Conservation (phyloP, 176 grass and related monocot species). For the Elymus sibiricus region DNA sequence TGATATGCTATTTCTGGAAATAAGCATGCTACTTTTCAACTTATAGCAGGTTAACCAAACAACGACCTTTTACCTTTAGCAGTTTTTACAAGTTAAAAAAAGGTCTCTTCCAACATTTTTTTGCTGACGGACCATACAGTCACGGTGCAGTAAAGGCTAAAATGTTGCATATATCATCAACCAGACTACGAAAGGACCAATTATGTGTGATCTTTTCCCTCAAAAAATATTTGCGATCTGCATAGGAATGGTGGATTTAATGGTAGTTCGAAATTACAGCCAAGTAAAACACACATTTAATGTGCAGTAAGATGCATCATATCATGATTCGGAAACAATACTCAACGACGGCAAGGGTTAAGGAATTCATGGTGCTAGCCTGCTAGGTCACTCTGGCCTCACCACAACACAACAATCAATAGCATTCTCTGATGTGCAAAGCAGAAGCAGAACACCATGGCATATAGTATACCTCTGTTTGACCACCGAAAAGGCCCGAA, state of each 20-base stretch:
- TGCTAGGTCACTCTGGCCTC: background rate
- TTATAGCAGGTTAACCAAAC: background rate
- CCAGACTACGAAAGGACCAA: background rate
- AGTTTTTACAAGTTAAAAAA: background rate
- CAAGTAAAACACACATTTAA: background rate
- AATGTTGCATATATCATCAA: background rate
- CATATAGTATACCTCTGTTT: slow-evolving; percentile 44
- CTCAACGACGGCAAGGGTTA: background rate
- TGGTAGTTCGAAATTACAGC: background rate
- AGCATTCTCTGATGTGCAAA: background rate
- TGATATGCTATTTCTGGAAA: background rate
- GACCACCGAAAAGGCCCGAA: slow-evolving; percentile 36
- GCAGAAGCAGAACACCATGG: background rate
- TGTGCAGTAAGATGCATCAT: background rate
- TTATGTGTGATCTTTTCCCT: too few relatives aligned
- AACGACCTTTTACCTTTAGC: background rate
- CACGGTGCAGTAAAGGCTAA: background rate
- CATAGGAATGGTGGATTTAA: background rate
- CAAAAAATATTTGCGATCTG: too few relatives aligned
- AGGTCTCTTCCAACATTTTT: background rate
- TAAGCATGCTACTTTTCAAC: background rate
- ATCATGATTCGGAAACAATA: background rate
- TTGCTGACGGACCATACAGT: background rate
- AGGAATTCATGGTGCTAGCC: background rate
- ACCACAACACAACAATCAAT: background rate